Evolutionary conservation across 2,329 filamentous ascomycete species (phyloP), one percentile per base, ranked within the genome.

Genomic region (Pezicula radicicola): DNA sequence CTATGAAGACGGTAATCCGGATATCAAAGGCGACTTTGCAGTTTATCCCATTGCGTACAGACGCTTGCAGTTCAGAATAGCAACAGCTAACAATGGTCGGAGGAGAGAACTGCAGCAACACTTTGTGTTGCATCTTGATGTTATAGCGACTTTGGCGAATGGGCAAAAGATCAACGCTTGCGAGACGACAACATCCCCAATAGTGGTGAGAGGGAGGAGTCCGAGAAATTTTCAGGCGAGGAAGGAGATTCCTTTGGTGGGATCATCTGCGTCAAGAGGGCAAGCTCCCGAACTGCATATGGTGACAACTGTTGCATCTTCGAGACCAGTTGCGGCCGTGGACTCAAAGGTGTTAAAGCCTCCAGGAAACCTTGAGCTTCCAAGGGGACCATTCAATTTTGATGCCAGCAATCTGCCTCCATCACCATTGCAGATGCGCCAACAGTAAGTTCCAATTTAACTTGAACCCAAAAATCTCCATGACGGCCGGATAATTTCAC

Each of bases 61-160:
- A 63, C 82, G 93, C 52, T 73, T 97, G 55, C 93, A 97, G 64
- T 97, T 97, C 66, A 81, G 93, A 62, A 96, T 87, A 76, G 93
- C 93, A 16, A 97, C 93, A 8, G 93, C 93, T 51, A 97, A 97
- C 72, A 97, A 97, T 67, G 93, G 93, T 10, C 84, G 93, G 54
- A 81, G 93, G 56, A 96, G 96, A 73, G 93, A 97, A 68, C 80
- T 97, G 43, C 93, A 97, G 67, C 93, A 97, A 67, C 93, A 97
- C 72, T 97, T 97, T 69, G 85, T 96, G 10, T 79, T 97, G 52
- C 87, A 91, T 57, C 75, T 97, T 48, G 96, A 93, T 69, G 86
- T 96, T 9, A 77, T 92, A 57, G 92, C 87, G 15, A 94, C 90
- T 0, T 74, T 97, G 46, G 81, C 89, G 1, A 94, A 90, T 55